Percentiles rank a stretch among this genome's conserved stretches.
Conservation (phyloP, 129 eudicot genomes). For the Apium graveolens region DNA sequence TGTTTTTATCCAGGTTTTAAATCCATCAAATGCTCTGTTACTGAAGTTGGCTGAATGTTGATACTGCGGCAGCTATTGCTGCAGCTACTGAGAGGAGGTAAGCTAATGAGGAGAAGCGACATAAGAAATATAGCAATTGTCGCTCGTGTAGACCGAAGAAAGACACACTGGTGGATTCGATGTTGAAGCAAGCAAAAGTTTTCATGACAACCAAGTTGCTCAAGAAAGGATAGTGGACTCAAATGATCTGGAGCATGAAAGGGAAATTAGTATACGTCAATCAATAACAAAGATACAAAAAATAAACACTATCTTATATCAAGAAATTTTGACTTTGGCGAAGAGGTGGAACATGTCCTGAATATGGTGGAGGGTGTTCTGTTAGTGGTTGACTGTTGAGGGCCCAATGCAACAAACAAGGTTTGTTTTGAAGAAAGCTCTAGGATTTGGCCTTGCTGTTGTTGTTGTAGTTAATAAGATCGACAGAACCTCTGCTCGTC, state of each 20-base stretch:
- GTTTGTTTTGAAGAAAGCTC: constrained; percentile 94
- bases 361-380: constrained; percentile 98
- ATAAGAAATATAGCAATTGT: constrained; percentile 93
- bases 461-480: constrained; percentile 91
- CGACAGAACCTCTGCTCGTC: constrained; percentile 96
- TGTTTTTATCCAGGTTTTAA: too few relatives aligned
- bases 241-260: constrained; percentile 96
- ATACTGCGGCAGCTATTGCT: too few relatives aligned
- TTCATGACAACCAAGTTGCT: constrained; percentile 88
- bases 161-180: constrained; percentile 91
- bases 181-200: constrained; percentile 98
- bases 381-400: constrained; percentile 98
- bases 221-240: constrained; percentile 99
- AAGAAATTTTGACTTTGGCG: constrained; percentile 98
- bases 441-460: constrained; percentile 96
- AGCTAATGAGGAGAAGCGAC: constrained; percentile 17
- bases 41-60: too few relatives aligned
- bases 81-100: too few relatives aligned
- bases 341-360: constrained; percentile 95
- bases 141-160: constrained; percentile 99
- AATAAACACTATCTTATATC: constrained; percentile 90
- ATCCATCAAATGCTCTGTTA: too few relatives aligned
- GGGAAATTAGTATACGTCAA: constrained; percentile 98
- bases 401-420: constrained; percentile 99
- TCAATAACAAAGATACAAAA: constrained; percentile 79